Percentiles rank a stretch among this genome's conserved stretches.
phyloP scores from a whole-genome alignment of 768 basidiomycete species.

The Lactifluus hygrophoroides region DNA sequence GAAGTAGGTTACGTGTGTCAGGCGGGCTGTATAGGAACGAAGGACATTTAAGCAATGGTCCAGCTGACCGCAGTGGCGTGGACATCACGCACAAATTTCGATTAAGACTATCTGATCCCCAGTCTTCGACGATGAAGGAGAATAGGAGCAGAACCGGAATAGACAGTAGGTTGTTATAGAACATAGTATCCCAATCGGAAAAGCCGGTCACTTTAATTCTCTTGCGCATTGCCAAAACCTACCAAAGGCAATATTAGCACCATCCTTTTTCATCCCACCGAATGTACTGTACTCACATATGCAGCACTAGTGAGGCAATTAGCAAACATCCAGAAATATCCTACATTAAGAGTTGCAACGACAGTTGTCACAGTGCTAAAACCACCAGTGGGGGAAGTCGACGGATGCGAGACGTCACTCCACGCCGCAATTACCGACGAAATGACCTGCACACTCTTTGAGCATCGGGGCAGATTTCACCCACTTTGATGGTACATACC shows the following conservation, averaged over 20 bases:
- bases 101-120: conserved; percentile 68
- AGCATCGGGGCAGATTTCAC: neutral
- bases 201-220: conserved; percentile 92
- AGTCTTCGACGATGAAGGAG: conserved; percentile 82
- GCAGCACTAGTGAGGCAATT: conserved; percentile 88
- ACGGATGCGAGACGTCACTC: conserved; percentile 46
- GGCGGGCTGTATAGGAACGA: conserved; percentile 50
- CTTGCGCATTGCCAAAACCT: conserved; percentile 96
- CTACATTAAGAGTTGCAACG: conserved; percentile 55
- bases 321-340: conserved; percentile 94
- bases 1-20: conserved; percentile 65
- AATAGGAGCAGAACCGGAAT: conserved; percentile 83
- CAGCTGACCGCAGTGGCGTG: neutral
- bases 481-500: conserved; percentile 38
- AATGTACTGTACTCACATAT: conserved; percentile 57
- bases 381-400: conserved; percentile 19
- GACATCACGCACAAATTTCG: conserved; percentile 73
- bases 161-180: conserved; percentile 94
- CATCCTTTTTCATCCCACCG: neutral
- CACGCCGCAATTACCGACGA: conserved; percentile 98
- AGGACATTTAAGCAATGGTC: neutral
- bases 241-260: neutral
- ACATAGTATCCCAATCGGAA: conserved; percentile 98
- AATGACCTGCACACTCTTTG: conserved; percentile 47
- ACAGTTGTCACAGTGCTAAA: conserved; percentile 35